Evolutionary conservation across 2,329 filamentous ascomycete genomes (phyloP).

Genomic region (Ophiostoma populinum): DNA sequence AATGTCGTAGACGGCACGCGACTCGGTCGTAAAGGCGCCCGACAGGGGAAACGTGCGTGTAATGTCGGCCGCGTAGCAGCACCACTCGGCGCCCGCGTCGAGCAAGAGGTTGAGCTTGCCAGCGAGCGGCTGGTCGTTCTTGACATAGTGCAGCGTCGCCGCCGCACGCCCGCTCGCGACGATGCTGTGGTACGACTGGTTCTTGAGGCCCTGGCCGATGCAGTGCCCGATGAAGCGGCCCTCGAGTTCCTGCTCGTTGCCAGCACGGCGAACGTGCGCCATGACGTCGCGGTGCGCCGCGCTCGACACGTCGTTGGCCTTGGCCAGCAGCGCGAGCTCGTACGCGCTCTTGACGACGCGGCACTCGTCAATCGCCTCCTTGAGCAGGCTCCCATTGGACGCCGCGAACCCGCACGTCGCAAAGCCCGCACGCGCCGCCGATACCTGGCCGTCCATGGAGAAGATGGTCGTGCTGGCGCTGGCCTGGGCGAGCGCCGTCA

Average conservation of each 20-base stretch:
- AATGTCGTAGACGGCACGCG: constrained; percentile 60
- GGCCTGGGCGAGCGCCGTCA: constrained; percentile 26
- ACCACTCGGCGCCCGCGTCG: constrained; percentile 66
- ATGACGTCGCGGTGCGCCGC: constrained; percentile 48
- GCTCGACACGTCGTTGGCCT: constrained; percentile 54
- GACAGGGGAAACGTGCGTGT: constrained; percentile 76
- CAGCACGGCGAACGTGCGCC: constrained; percentile 40
- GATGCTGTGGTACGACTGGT: constrained; percentile 80
- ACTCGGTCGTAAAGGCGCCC: constrained; percentile 52
- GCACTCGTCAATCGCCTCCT: constrained; percentile 49
- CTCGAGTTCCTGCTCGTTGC: constrained; percentile 70
- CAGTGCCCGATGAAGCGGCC: constrained; percentile 63
- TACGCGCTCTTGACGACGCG: constrained; percentile 59
- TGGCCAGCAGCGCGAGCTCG: constrained; percentile 55
- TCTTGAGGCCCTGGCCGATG: constrained; percentile 55
- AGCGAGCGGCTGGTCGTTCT: constrained; percentile 52
- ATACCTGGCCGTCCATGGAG: constrained; percentile 64
- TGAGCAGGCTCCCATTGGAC: constrained; percentile 27
- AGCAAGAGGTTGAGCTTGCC: constrained; percentile 66
- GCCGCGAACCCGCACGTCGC: no score
- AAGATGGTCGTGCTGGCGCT: constrained; percentile 30
- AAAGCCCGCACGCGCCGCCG: no score
- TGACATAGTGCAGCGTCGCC: constrained; percentile 74
- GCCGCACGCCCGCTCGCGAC: constrained; percentile 65
- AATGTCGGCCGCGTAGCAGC: constrained; percentile 54